Base-by-base conservation (phyloP, 2,329 filamentous ascomycete species). In the Bipolaris cookei region DNA sequence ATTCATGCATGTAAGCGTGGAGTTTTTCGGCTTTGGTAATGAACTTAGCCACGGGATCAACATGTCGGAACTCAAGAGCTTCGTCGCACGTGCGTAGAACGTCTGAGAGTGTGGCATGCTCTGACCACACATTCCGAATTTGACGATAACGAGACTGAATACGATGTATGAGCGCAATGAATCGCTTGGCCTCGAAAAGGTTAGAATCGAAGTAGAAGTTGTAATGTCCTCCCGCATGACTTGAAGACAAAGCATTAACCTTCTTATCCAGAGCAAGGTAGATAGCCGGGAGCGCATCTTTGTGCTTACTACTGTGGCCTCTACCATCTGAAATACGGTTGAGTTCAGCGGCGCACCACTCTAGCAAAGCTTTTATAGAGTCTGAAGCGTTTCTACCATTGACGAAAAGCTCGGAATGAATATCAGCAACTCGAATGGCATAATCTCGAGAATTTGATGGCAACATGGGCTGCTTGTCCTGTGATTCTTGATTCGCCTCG, bases 191-290 rank as follows among this genome's bases (percentile, higher is more conserved):
- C 77, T 98, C 91, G 1, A 80, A 75, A 11, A 94, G 79, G 67
- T 98, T 96, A 2, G 88, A 76, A 68, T 96, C 89, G 0, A 85
- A 88, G 76, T 99, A 99, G 75, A 99, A 97, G 77, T 97, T 97
- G 80, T 94, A 96, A 6, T 46, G 51, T 38, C 62, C 60, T 8
- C 62, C 67, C 8, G 66, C 69, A 4, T 78, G 77, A 5, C 76
- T 66, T 53, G 69, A 59, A 47, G 63, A 61, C 16, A 77, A 62
- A 14, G 70, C 63, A 47, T 82, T 74, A 28, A 86, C 76, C 65
- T 86, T 85, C 59, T 89, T 84, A 55, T 88, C 82, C 1, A 96
- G 75, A 0, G 85, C 78, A 16, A 94, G 77, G 21, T 93, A 77
- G 0, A 89, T 81, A 2, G 86, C 85, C 1, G 91, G 84, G 23